Evolutionary conservation across 2,329 filamentous ascomycete genomes (phyloP).

Genomic region (Waltergamsia citrina): DNA sequence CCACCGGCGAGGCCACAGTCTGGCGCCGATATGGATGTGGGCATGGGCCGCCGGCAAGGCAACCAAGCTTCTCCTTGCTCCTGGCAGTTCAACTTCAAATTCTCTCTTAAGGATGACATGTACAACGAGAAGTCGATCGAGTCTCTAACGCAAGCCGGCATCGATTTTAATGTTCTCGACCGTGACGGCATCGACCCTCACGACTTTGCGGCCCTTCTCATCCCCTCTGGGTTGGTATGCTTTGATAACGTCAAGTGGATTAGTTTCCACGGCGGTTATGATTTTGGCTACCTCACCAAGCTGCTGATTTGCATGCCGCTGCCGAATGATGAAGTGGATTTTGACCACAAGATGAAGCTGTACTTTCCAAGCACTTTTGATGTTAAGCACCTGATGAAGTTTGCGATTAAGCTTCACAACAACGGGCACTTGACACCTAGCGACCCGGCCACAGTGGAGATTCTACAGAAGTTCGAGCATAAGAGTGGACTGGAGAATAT

Average conservation of each 20-base stretch:
- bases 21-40: slow-evolving; percentile 21
- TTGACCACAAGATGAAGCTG: slow-evolving; percentile 78
- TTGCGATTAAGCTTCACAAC: slow-evolving; percentile 63
- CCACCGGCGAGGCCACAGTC: slow-evolving; percentile 59
- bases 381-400: slow-evolving; percentile 95
- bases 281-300: slow-evolving; percentile 96
- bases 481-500: slow-evolving; percentile 92
- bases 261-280: slow-evolving; percentile 94
- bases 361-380: slow-evolving; percentile 94
- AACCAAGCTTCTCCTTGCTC: slow-evolving; percentile 60
- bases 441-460: slow-evolving; percentile 57
- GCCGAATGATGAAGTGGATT: slow-evolving; percentile 82
- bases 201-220: slow-evolving; percentile 81
- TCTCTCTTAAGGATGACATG: slow-evolving; percentile 92
- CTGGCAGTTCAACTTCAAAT: slow-evolving; percentile 99
- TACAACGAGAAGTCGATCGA: slow-evolving; percentile 93
- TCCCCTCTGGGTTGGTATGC: slow-evolving; percentile 84
- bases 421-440: slow-evolving; percentile 52
- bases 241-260: slow-evolving; percentile 90
- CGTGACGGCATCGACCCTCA: slow-evolving; percentile 84
- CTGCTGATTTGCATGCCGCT: slow-evolving; percentile 75
- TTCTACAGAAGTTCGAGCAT: slow-evolving; percentile 76
- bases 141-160: slow-evolving; percentile 82
- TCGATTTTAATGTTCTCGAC: slow-evolving; percentile 78
- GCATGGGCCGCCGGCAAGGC: slow-evolving; percentile 26